Base-by-base conservation (phyloP, 306 rosid genomes). In the Begonia fuchsioides region DNA sequence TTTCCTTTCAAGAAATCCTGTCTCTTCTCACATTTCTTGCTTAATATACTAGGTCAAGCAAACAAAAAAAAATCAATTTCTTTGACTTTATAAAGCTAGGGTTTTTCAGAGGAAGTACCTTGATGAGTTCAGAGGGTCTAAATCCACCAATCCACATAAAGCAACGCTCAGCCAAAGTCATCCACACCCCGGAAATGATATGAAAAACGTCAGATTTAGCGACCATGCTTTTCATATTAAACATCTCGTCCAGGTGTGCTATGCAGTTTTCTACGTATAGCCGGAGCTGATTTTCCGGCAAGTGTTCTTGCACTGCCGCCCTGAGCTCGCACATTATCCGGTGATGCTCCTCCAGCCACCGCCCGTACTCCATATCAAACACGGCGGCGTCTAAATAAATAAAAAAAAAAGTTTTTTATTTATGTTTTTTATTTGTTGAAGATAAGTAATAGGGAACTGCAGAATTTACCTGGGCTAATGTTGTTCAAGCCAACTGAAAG, bases 81-180 rank as follows among this genome's bases (percentile, higher is more conserved):
- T 26, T 26, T 4, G 7, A 2, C 35, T 10, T 41, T 41, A n/a
- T n/a, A n/a, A n/a, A n/a, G n/a, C n/a, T 41, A 41, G 44, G 44
- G 44, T 41, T 41, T 41, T 19, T 41, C 11, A 6, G n/a, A 41
- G 35, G n/a, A 32, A 0, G 40, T 61, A 92, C 98, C 96, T 92
- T 92, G 54, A 92, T 82, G 85, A 92, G 69, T 47, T 85, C 85
- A 32, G 98, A 92, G 9, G 98, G 96, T 56, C 78, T 70, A 65
- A 73, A 85, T 39, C 86, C 98, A 44, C 96, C 98, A 38, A 92
- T 85, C 98, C 98, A 92, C 86, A 92, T 69, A 70, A 82, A 85
- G 68, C 96, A 92, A 6, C 98, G 78, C 57, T 92, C 98, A 15
- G 93, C 94, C 6, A 95, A 94, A 40, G 94, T 79, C 62, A 72